Evolutionary conservation across 306 rosid genomes (phyloP), one percentile per base, ranked within the genome.

Genomic region (Comarum palustre): DNA sequence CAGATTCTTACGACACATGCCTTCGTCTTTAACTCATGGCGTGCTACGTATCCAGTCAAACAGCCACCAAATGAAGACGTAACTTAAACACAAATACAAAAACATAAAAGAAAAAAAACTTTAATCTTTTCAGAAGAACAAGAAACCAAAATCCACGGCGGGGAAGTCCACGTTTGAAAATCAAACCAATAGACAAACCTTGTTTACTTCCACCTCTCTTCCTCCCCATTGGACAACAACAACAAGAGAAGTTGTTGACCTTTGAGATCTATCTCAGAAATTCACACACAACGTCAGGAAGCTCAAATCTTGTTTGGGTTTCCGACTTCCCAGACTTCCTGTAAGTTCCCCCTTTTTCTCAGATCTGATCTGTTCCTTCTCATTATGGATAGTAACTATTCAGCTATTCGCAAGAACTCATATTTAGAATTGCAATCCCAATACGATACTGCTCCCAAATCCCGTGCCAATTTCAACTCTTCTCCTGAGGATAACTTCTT

Each of bases 351-450:
- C 64, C 19, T 3, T 13, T 42, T 57, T 68, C 32, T 13, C 48
- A 68, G 88, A 81, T 88, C 90, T 75, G 10, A 2, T 75, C 66
- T 75, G 54, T 54, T 6, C 14, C 2, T 4, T 32, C 19, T 65
- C 16, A 41, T 32, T 10, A 91, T 84, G 76, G 90, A 86, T 65
- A 73, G 86, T n/a, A 76, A 60, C 71, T 87, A 87, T 83, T 82
- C 90, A 34, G 80, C 87, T 9, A 54, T 91, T 75, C 88, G 90
- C 72, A 68, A 84, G 78, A 86, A 72, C 48, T 77, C 94, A 1
- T 77, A 86, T 43, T 55, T 89, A 31, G 98, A 91, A 89, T 80
- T 93, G 75, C 94, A 89, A 71, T 81, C 83, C 24, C 93, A 75
- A 39, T 63, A 67, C 74, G 87, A 78, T 62, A 59, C 74, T 34